Conservation (phyloP, 1,284 basidiomycete genomes). For the Apiotrichum porosum region DNA sequence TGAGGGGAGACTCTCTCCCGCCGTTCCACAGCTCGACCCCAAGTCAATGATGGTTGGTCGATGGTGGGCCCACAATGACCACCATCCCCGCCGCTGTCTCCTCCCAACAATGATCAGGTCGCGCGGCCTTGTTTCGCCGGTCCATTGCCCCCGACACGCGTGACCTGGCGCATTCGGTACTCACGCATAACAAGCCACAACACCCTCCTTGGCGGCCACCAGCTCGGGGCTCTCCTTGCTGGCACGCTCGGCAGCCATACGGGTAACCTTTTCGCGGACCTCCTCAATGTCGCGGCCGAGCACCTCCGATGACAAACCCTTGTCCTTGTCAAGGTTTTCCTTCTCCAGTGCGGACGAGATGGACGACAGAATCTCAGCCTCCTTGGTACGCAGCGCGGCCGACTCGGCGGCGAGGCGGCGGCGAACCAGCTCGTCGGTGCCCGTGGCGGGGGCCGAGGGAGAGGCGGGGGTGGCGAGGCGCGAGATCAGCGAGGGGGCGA, state of each 20-base stretch:
- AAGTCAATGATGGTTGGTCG: too few species aligned
- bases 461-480: conserved; percentile 31
- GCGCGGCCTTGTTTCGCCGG: too few species aligned
- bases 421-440: conserved; percentile 42
- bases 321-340: conserved; percentile 49
- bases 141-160: too few species aligned
- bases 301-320: conserved; percentile 44
- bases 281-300: conserved; percentile 49
- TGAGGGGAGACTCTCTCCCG: not conserved
- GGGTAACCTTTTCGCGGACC: conserved; percentile 47
- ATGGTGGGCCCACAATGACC: too few species aligned
- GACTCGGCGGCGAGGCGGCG: conserved; percentile 43
- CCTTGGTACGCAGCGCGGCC: conserved; percentile 41
- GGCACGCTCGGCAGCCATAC: conserved; percentile 35
- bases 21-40: not conserved
- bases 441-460: conserved; percentile 8
- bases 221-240: conserved; percentile 36
- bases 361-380: conserved; percentile 42
- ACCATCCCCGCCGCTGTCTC: not conserved
- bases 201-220: conserved; percentile 30
- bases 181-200: conserved; percentile 47
- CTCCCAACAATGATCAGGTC: too few species aligned
- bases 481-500: conserved; percentile 43
- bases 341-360: conserved; percentile 48
- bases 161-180: too few species aligned